phyloP scores from a whole-genome alignment of 2,329 filamentous ascomycete species.

The Fusarium agapanthi region DNA sequence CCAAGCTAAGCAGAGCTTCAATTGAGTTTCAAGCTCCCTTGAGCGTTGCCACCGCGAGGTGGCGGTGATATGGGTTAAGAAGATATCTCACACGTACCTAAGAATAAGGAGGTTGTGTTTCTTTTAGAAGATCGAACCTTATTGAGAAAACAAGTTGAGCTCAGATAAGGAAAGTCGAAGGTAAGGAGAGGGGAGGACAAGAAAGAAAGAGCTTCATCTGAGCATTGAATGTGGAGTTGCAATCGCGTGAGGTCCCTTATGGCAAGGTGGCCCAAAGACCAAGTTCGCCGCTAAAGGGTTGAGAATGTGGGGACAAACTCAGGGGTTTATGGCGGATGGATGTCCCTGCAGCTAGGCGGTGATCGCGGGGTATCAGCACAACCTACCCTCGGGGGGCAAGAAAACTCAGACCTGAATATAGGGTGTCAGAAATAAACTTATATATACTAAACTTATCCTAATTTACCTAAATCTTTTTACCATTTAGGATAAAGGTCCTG shows the following conservation, averaged over 20 bases:
- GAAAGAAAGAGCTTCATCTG: conserved; percentile 33
- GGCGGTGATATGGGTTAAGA: not conserved
- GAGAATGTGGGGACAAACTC: conserved; percentile 41
- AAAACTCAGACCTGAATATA: no score
- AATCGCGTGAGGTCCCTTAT: conserved; percentile 44
- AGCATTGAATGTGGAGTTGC: conserved; percentile 32
- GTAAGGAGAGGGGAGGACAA: conserved; percentile 19
- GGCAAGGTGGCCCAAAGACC: conserved; percentile 48
- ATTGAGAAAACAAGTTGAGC: conserved; percentile 29
- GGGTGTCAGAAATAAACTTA: no score
- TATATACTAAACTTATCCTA: no score
- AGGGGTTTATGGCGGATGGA: conserved; percentile 26
- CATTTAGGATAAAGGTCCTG: no score
- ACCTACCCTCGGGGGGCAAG: not conserved
- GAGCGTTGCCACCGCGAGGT: conserved; percentile 31
- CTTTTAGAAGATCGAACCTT: conserved; percentile 26
- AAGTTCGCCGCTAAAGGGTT: conserved; percentile 36
- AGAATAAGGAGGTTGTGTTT: conserved; percentile 3
- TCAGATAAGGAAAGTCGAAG: conserved; percentile 32
- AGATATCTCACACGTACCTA: conserved; percentile 39
- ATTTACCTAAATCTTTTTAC: no score
- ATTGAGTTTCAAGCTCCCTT: conserved; percentile 21
- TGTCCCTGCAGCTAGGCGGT: conserved; percentile 7
- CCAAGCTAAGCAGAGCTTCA: conserved; percentile 3
- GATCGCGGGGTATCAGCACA: conserved; percentile 39